phyloP scores from a whole-genome alignment of 148 eudicot genomes.

The Suaeda aralocaspica region DNA sequence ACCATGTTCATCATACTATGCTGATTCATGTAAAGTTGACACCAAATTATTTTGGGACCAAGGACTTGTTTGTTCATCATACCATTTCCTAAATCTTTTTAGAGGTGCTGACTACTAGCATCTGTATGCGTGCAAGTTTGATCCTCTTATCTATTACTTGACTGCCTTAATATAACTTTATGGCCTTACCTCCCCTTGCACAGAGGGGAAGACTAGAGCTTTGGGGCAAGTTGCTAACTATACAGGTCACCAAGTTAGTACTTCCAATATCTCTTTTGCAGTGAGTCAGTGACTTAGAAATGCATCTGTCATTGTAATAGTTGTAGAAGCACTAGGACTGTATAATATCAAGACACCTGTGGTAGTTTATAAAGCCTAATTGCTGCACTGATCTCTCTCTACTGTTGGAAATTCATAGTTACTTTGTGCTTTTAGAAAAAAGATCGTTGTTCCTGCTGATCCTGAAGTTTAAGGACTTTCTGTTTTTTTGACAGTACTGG shows the following conservation, averaged over 20 bases:
- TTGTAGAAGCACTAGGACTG: background rate
- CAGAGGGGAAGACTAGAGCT: too few relatives aligned
- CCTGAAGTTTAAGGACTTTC: constrained; percentile 12
- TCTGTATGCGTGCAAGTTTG: too few relatives aligned
- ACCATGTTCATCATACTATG: background rate
- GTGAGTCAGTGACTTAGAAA: background rate
- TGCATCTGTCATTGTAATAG: background rate
- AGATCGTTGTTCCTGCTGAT: background rate
- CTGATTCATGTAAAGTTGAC: too few relatives aligned
- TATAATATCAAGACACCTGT: background rate
- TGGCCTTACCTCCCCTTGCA: too few relatives aligned
- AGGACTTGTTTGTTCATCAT: too few relatives aligned
- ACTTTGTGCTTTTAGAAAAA: background rate
- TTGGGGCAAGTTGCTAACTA: too few relatives aligned
- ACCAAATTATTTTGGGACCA: too few relatives aligned
- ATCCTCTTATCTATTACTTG: too few relatives aligned
- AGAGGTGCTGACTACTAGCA: too few relatives aligned
- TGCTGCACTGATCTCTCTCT: background rate
- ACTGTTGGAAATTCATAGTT: background rate
- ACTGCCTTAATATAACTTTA: too few relatives aligned
- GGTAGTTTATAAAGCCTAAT: background rate
- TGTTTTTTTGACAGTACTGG: constrained; percentile 62
- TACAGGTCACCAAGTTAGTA: background rate
- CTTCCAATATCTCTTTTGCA: background rate
- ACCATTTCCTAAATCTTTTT: too few relatives aligned